phyloP scores from a whole-genome alignment of 148 eudicot species.

The Euryodendron excelsum region DNA sequence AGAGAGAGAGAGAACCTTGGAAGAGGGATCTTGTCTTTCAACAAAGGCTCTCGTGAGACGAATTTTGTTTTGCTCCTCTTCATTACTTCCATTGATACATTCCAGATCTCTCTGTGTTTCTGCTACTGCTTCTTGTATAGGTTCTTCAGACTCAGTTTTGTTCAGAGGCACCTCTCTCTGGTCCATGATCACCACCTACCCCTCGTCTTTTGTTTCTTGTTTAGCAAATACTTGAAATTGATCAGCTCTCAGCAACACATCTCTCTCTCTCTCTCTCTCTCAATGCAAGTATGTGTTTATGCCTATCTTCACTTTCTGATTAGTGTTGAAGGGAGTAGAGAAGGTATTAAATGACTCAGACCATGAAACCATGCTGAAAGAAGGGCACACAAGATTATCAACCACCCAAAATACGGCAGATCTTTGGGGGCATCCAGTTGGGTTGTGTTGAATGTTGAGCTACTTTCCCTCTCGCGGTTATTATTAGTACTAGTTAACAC shows the following conservation, averaged over 20 bases:
- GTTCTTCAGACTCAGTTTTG: constrained; percentile 5
- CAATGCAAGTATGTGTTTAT: too few relatives aligned
- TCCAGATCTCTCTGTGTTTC: not conserved
- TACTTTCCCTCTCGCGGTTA: not conserved
- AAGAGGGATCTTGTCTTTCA: constrained; percentile 55
- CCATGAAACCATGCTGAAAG: too few relatives aligned
- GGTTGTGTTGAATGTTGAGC: not conserved
- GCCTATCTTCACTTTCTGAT: not conserved
- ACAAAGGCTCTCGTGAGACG: constrained; percentile 50
- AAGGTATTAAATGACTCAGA: too few relatives aligned
- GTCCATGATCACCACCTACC: constrained; percentile 13
- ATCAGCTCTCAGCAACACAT: too few relatives aligned
- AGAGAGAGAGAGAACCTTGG: constrained; percentile 40
- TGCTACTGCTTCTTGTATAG: not conserved
- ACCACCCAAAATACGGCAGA: not conserved
- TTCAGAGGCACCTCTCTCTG: constrained; percentile 2
- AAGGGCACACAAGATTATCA: not conserved
- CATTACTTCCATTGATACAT: constrained; percentile 14
- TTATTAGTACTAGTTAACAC: too few relatives aligned
- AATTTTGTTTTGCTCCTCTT: constrained; percentile 42
- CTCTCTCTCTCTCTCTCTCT: not conserved
- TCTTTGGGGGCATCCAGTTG: not conserved
- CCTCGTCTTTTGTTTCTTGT: not conserved
- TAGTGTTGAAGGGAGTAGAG: too few relatives aligned
- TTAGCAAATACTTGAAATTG: not conserved